phyloP scores from a whole-genome alignment of 2,329 filamentous ascomycete genomes.

The Didymella pinodella region DNA sequence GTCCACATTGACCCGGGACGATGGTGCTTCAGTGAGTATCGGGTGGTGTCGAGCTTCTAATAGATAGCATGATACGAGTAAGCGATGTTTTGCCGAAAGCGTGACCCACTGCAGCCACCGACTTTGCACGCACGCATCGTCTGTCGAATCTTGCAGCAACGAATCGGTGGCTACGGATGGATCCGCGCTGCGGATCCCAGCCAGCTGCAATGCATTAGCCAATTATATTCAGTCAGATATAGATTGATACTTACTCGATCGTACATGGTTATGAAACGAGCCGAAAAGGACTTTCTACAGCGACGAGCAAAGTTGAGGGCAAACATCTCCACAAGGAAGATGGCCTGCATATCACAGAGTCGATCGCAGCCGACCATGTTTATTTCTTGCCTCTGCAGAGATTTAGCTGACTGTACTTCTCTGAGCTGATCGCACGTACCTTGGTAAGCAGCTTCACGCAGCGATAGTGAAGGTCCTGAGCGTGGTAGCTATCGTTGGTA shows the following conservation, averaged over 20 bases:
- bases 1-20: slow-evolving; percentile 29
- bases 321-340: slow-evolving; percentile 54
- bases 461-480: slow-evolving; percentile 52
- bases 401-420: slow-evolving; percentile 24
- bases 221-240: not conserved
- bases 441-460: slow-evolving; percentile 53
- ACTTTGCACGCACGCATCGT: slow-evolving; percentile 32
- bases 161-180: slow-evolving; percentile 11
- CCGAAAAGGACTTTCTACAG: slow-evolving; percentile 47
- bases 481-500: slow-evolving; percentile 47
- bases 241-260: slow-evolving; percentile 34
- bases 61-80: slow-evolving; percentile 54
- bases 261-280: slow-evolving; percentile 51
- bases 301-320: slow-evolving; percentile 54
- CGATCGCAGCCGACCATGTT: slow-evolving; percentile 38
- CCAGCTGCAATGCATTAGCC: not conserved
- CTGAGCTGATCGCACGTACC: slow-evolving; percentile 26
- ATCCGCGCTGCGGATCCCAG: not conserved
- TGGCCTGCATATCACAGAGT: slow-evolving; percentile 54
- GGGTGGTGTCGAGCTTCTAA: slow-evolving; percentile 52
- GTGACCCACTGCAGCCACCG: slow-evolving; percentile 48
- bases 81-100: slow-evolving; percentile 43
- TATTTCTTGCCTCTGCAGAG: slow-evolving; percentile 38
- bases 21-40: slow-evolving; percentile 38
- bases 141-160: slow-evolving; percentile 27